phyloP scores from a whole-genome alignment of 2,329 filamentous ascomycete genomes.

The Colletotrichum brevisporum region DNA sequence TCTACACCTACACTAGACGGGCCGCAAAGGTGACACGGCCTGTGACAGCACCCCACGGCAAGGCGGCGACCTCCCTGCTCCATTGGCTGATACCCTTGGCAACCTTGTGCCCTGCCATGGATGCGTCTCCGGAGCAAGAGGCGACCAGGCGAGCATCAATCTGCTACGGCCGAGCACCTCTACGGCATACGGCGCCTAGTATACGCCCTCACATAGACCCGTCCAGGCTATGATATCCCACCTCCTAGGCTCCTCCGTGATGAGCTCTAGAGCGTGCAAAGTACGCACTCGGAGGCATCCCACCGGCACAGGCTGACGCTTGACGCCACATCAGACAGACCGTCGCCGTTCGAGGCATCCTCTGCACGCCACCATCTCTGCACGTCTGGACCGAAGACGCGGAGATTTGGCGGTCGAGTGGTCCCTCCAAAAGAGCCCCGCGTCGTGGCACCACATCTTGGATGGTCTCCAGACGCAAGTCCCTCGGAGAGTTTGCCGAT shows the following conservation, averaged over 20 bases:
- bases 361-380: conserved; percentile 16
- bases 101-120: not conserved
- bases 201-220: no score
- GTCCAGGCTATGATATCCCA: no score
- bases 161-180: conserved; percentile 4
- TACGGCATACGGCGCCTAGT: no score
- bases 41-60: conserved; percentile 20
- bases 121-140: conserved; percentile 4
- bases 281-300: not conserved
- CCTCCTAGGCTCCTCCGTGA: no score
- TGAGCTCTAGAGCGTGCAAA: no score
- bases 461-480: conserved; percentile 9
- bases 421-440: conserved; percentile 19
- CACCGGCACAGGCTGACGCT: conserved; percentile 4
- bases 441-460: conserved; percentile 8
- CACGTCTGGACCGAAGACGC: not conserved
- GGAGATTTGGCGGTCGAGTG: conserved; percentile 9
- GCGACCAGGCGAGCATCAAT: not conserved
- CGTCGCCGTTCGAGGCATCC: not conserved
- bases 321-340: conserved; percentile 20
- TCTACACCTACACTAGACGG: not conserved
- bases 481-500: conserved; percentile 25
- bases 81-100: not conserved
- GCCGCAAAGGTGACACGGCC: conserved; percentile 12
- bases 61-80: not conserved